Evolutionary conservation across 139 green algal species (phyloP).

Genomic region (Edaphochlamys debaryana): DNA sequence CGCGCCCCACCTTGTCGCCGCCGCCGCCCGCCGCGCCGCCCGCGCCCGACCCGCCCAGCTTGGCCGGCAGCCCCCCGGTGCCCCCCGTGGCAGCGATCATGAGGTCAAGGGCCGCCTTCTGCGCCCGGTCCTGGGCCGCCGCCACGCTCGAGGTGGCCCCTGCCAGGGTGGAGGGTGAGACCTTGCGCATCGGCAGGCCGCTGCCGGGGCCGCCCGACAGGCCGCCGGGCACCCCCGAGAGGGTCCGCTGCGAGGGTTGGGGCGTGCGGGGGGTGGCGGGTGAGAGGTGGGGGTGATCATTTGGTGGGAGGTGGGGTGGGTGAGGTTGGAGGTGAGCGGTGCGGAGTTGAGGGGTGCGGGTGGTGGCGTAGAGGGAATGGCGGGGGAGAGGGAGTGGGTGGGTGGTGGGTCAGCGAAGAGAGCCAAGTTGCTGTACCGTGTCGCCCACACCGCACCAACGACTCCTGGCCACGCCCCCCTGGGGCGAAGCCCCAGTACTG

Average conservation of each 20-base stretch:
- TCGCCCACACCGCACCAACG: too few species aligned
- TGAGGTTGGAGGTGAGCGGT: too few species aligned
- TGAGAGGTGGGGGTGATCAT: too few species aligned
- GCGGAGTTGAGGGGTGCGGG: too few species aligned
- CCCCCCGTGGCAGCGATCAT: constrained; percentile 27
- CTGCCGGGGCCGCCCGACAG: background rate
- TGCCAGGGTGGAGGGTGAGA: background rate
- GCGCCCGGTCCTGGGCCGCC: constrained; percentile 24
- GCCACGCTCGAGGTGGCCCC: constrained; percentile 15
- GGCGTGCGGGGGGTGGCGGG: background rate
- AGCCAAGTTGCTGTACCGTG: too few species aligned
- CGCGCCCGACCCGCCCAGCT: background rate
- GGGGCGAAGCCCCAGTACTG: background rate
- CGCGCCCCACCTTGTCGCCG: background rate
- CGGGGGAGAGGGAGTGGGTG: too few species aligned
- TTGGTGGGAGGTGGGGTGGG: too few species aligned
- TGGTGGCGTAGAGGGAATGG: too few species aligned
- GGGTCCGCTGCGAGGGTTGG: background rate
- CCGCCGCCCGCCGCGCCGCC: background rate
- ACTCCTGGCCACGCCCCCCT: too few species aligned
- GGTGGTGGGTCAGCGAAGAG: too few species aligned
- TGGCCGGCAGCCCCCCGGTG: background rate
- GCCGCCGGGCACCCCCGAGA: background rate
- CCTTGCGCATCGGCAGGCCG: background rate
- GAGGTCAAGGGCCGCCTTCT: constrained; percentile 30